Percentiles rank a stretch among this genome's conserved stretches.
phyloP scores from a whole-genome alignment of 1,284 basidiomycete genomes.

The Cronartium ribicola region DNA sequence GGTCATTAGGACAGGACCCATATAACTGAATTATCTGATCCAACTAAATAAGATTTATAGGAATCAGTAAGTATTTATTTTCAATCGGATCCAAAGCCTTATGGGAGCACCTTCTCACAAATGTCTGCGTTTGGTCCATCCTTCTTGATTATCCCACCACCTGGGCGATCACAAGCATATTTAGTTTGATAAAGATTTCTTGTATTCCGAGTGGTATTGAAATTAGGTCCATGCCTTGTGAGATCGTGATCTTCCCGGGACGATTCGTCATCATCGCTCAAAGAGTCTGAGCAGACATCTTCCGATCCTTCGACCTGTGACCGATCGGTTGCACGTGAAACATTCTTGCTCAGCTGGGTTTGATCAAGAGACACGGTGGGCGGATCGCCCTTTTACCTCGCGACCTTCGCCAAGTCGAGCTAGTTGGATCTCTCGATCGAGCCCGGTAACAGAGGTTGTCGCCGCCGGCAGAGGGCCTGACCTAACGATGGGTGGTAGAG shows the following conservation, averaged over 20 bases:
- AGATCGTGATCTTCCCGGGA: background rate
- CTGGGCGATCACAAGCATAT: constrained; percentile 6
- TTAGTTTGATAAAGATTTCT: background rate
- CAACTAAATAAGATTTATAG: constrained; percentile 16
- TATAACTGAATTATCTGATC: constrained; percentile 23
- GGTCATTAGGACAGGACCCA: constrained; percentile 6
- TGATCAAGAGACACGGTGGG: too few relatives aligned
- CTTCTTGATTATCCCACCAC: background rate
- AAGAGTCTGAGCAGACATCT: background rate
- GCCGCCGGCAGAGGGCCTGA: background rate
- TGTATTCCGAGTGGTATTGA: background rate
- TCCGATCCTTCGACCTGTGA: constrained; percentile 1
- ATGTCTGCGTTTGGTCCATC: constrained; percentile 27
- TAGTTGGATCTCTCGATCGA: constrained; percentile 9
- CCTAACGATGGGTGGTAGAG: background rate
- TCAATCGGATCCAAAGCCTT: too few relatives aligned
- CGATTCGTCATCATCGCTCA: background rate
- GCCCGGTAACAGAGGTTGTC: background rate
- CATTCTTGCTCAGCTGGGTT: too few relatives aligned
- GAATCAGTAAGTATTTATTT: too few relatives aligned
- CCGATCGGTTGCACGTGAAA: too few relatives aligned
- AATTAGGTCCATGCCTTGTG: background rate
- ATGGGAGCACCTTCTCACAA: constrained; percentile 28
- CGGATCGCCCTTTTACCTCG: too few relatives aligned
- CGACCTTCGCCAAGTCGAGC: constrained; percentile 25